phyloP scores from a whole-genome alignment of 768 basidiomycete genomes.

The Lyophyllum shimeji region DNA sequence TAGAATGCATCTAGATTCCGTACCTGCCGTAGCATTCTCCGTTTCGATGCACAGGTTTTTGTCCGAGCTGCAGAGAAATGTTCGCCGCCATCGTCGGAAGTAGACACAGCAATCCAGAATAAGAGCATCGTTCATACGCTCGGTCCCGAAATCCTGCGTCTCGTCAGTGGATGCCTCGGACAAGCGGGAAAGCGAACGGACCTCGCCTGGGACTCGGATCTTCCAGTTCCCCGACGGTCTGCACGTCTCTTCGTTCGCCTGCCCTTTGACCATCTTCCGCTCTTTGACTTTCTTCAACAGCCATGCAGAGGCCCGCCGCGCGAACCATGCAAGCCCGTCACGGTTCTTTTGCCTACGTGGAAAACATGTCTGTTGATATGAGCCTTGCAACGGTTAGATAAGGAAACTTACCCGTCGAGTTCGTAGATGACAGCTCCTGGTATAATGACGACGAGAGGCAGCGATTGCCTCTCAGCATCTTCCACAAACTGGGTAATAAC shows the following conservation, averaged over 20 bases:
- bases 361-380: not conserved
- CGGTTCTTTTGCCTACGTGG: constrained; percentile 47
- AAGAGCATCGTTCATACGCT: constrained; percentile 56
- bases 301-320: constrained; percentile 71
- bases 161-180: not conserved
- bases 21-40: constrained; percentile 32
- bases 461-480: constrained; percentile 48
- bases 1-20: constrained; percentile 22
- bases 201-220: constrained; percentile 43
- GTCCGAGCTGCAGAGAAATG: constrained; percentile 69
- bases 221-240: constrained; percentile 64
- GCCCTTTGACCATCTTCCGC: constrained; percentile 54
- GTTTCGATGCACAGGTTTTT: constrained; percentile 61
- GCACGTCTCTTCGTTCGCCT: constrained; percentile 63
- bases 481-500: constrained; percentile 62
- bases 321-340: constrained; percentile 54
- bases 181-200: constrained; percentile 21
- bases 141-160: constrained; percentile 23
- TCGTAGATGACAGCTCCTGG: constrained; percentile 78
- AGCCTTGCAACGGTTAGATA: not conserved
- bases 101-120: constrained; percentile 78
- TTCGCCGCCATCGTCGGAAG: constrained; percentile 49
- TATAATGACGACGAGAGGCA: constrained; percentile 64
- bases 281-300: constrained; percentile 60
- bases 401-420: constrained; percentile 59